Conservation (phyloP, 352 stramenopile species). For the Globisporangium spinosum region DNA sequence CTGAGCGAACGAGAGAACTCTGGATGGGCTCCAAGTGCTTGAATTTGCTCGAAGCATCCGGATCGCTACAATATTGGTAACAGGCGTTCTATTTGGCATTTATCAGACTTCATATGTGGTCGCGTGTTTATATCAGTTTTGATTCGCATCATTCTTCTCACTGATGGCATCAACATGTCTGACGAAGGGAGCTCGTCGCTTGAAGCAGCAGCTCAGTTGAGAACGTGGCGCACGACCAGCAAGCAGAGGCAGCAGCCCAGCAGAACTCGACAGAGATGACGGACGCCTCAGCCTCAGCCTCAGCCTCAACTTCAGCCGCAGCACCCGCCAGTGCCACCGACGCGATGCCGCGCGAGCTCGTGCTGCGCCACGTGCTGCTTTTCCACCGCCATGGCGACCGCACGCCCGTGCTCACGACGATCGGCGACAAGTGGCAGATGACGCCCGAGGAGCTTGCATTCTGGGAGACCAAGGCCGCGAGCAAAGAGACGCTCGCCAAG, state of each 20-base stretch:
- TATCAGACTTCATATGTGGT: background rate
- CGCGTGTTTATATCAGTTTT: background rate
- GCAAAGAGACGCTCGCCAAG: slow-evolving; percentile 38
- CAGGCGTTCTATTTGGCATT: background rate
- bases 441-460: slow-evolving; percentile 55
- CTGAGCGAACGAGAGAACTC: too few species aligned
- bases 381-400: slow-evolving; percentile 83
- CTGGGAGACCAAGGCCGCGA: slow-evolving; percentile 57
- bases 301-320: background rate
- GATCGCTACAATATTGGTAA: too few species aligned
- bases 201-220: background rate
- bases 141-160: background rate
- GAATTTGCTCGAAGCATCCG: too few species aligned
- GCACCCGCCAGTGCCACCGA: background rate
- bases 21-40: too few species aligned
- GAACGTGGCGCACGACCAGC: slow-evolving; percentile 1
- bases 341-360: slow-evolving; percentile 25
- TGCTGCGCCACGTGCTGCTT: slow-evolving; percentile 67
- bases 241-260: background rate
- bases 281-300: background rate
- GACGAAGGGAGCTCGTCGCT: background rate
- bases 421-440: slow-evolving; percentile 49
- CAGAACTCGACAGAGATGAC: background rate
- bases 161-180: background rate
- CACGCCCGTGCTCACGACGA: slow-evolving; percentile 59